Evolutionary conservation across 768 basidiomycete species (phyloP).

Genomic region (Cystofilobasidium ferigula): DNA sequence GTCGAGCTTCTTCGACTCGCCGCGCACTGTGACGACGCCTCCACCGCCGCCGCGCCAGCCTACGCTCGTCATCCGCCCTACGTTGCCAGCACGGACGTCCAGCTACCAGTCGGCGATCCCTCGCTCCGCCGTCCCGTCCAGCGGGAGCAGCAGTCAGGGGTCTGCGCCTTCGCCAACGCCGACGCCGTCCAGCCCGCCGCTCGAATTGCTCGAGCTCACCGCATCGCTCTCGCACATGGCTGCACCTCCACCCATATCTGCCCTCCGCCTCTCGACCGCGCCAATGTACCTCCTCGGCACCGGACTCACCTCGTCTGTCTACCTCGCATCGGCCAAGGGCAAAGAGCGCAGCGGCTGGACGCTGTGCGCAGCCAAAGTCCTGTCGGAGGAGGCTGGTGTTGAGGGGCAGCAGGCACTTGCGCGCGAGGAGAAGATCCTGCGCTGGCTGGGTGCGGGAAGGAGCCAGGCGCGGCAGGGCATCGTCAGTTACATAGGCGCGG

Average conservation of each 20-base stretch:
- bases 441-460: neutral
- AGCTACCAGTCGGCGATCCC: neutral
- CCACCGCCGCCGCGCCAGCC: slow-evolving; percentile 3
- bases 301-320: neutral
- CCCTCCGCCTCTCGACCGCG: neutral
- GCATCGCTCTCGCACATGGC: neutral
- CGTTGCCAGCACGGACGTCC: neutral
- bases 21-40: neutral
- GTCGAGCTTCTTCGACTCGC: slow-evolving; percentile 10
- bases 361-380: neutral
- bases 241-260: neutral
- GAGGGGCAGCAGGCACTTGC: slow-evolving; percentile 1
- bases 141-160: no score
- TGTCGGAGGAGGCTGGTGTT: neutral
- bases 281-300: neutral
- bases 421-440: slow-evolving; percentile 2
- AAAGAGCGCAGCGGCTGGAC: neutral
- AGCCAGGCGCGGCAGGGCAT: neutral
- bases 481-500: neutral
- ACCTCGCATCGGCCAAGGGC: neutral
- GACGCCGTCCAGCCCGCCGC: neutral
- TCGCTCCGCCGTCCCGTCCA: neutral
- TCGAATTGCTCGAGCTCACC: neutral
- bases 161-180: neutral
- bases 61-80: neutral